Conservation (phyloP, 2,329 filamentous ascomycete genomes). For the Taxawa tesnikishii region DNA sequence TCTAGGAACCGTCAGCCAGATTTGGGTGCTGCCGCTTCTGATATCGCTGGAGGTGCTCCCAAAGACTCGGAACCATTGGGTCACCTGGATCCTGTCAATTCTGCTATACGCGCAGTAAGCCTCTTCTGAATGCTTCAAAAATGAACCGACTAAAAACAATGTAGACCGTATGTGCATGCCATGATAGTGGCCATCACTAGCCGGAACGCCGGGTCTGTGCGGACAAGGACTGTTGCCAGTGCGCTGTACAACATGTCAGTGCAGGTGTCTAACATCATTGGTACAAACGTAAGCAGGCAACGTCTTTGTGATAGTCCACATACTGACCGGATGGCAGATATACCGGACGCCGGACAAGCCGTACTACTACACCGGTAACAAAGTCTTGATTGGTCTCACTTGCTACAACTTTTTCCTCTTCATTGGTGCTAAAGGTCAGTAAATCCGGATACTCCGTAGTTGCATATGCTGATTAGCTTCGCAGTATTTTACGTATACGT, state of each 20-base stretch:
- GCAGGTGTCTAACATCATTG: constrained; percentile 26
- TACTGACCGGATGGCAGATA: constrained; percentile 20
- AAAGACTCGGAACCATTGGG: constrained; percentile 22
- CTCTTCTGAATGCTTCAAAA: too few relatives aligned
- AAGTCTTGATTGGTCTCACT: constrained; percentile 38
- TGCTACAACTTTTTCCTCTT: constrained; percentile 39
- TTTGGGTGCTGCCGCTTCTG: constrained; percentile 29
- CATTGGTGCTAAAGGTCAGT: constrained; percentile 37
- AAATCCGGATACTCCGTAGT: too few relatives aligned
- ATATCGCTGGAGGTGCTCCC: constrained; percentile 24
- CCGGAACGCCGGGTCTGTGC: constrained; percentile 50
- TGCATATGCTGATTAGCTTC: too few relatives aligned
- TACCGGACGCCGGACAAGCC: constrained; percentile 45
- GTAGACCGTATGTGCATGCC: constrained; percentile 40
- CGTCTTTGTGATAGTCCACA: background rate
- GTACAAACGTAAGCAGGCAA: constrained; percentile 9
- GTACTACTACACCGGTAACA: constrained; percentile 42
- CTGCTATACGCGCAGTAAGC: constrained; percentile 25
- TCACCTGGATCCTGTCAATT: constrained; percentile 24
- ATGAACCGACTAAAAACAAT: too few relatives aligned
- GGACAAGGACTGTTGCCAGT: constrained; percentile 49
- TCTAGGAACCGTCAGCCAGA: constrained; percentile 28
- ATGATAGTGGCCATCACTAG: constrained; percentile 50
- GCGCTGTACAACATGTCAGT: constrained; percentile 48
- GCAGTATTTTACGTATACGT: constrained; percentile 40